phyloP scores from a whole-genome alignment of 2,329 filamentous ascomycete genomes.

The Penicillium sp. region DNA sequence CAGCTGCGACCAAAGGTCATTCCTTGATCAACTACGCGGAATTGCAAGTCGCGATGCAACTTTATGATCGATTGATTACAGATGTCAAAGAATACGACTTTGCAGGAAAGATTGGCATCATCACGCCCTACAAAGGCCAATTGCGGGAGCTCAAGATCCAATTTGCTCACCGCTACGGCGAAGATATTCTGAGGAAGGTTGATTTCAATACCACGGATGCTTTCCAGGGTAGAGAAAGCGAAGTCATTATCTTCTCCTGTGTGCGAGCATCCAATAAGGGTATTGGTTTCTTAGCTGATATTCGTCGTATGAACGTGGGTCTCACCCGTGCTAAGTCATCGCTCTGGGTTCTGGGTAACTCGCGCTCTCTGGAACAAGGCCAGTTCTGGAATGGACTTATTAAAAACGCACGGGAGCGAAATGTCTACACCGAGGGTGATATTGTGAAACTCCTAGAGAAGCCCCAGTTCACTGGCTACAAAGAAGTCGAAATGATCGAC shows the following conservation, averaged over 20 bases:
- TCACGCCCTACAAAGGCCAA: constrained; percentile 97
- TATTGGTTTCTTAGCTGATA: constrained; percentile 97
- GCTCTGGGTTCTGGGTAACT: constrained; percentile 93
- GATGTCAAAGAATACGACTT: constrained; percentile 72
- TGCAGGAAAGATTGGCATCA: constrained; percentile 85
- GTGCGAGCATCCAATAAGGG: constrained; percentile 89
- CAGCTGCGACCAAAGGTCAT: constrained; percentile 75
- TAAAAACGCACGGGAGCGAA: constrained; percentile 71
- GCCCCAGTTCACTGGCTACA: constrained; percentile 50
- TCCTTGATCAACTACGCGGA: constrained; percentile 89
- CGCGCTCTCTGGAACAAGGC: constrained; percentile 78
- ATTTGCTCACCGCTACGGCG: constrained; percentile 72
- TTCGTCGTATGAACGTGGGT: constrained; percentile 98
- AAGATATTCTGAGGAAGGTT: constrained; percentile 70
- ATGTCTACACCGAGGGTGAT: constrained; percentile 73
- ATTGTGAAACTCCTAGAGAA: constrained; percentile 55
- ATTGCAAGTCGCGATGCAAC: constrained; percentile 76
- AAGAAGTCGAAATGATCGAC: constrained; percentile 46
- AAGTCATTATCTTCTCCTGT: constrained; percentile 98
- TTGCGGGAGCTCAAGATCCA: constrained; percentile 73
- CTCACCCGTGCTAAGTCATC: constrained; percentile 95
- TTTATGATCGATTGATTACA: constrained; percentile 74
- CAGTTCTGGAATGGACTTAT: constrained; percentile 89
- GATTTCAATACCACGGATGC: constrained; percentile 99
- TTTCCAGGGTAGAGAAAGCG: constrained; percentile 93